Conservation (phyloP, 1,284 basidiomycete species). For the Tilletia caries region DNA sequence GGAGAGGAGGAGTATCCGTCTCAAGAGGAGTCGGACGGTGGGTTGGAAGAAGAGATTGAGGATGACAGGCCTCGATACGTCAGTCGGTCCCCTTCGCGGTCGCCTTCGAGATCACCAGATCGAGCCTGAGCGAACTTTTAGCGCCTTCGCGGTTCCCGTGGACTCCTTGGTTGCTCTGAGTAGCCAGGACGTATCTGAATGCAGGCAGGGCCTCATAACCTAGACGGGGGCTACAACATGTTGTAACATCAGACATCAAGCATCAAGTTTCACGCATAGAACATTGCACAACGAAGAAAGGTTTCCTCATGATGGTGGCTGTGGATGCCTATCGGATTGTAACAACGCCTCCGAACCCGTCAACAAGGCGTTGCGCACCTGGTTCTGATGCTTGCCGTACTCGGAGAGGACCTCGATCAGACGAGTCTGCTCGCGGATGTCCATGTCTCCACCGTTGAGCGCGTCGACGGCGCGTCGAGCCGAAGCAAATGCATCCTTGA, state of each 20-base stretch:
- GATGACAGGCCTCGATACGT: constrained; percentile 24
- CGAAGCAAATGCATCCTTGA: constrained; percentile 2
- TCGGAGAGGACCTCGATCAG: neutral
- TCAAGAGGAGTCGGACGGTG: too few species aligned
- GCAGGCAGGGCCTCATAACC: too few species aligned
- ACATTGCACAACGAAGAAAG: too few species aligned
- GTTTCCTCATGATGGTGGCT: too few species aligned
- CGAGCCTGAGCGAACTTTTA: constrained; percentile 19
- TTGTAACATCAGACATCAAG: too few species aligned
- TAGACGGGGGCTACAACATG: too few species aligned
- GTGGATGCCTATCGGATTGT: constrained; percentile 13
- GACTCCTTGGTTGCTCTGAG: too few species aligned
- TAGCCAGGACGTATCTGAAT: too few species aligned
- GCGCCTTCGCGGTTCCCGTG: constrained; percentile 17
- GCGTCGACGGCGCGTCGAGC: neutral
- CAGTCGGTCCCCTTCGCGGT: constrained; percentile 28
- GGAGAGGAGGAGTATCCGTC: too few species aligned
- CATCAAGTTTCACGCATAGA: too few species aligned
- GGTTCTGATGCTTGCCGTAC: neutral
- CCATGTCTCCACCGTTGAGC: constrained; percentile 2
- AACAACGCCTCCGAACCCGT: constrained; percentile 12
- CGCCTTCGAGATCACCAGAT: constrained; percentile 28
- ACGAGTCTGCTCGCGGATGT: neutral
- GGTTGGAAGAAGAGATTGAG: constrained; percentile 3
- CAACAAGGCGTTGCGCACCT: constrained; percentile 20